Base-by-base conservation (phyloP, 148 eudicot species). In the Rhododendron simsii region DNA sequence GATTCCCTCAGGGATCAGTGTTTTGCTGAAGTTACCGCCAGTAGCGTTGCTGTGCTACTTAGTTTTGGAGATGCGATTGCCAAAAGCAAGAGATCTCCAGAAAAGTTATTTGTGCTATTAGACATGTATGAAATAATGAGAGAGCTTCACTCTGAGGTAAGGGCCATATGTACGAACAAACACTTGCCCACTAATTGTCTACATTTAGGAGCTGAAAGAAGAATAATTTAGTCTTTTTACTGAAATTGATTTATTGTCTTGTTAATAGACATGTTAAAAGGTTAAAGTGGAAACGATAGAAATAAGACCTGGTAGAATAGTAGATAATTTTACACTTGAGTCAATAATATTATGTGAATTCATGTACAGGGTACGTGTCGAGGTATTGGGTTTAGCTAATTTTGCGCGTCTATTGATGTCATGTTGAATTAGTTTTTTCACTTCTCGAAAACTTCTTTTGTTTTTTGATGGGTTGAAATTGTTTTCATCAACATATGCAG, bases 61-160 rank as follows among this genome's bases (percentile, higher is more conserved):
- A 98, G 99, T 91, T 98, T 98, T 86, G 99, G 99, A 83, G 98
- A 95, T 90, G 99, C 97, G 78, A 94, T 95, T 89, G 98, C 98
- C 81, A 98, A 93, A 88, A 98, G 98, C 94, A 98, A 95, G 90
- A 95, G 99, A 89, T 98, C 99, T 75, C 98, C 99, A 33, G 99
- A 97, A 88, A 97, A 97, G 92, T 92, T 97, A 45, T 94, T 97
- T 90, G 98, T 95, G 86, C 93, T 97, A 82, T 92, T 97, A 81
- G 99, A 97, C 89, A 97, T 97, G 99, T 97, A 97, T 92, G 98
- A 94, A 93, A 95, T 95, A 83, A 97, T 97, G 99, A 91, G 98
- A 44, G 99, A 97, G 86, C 91, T 97, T 89, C 98, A 95, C 82
- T 87, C 95, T 3, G 98, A 98, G 99, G 99, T 98, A 91, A 37